Percentiles rank a stretch among this genome's conserved stretches.
Evolutionary conservation across 495 filamentous ascomycete species (phyloP).

Genomic region (Niebla homalea): DNA sequence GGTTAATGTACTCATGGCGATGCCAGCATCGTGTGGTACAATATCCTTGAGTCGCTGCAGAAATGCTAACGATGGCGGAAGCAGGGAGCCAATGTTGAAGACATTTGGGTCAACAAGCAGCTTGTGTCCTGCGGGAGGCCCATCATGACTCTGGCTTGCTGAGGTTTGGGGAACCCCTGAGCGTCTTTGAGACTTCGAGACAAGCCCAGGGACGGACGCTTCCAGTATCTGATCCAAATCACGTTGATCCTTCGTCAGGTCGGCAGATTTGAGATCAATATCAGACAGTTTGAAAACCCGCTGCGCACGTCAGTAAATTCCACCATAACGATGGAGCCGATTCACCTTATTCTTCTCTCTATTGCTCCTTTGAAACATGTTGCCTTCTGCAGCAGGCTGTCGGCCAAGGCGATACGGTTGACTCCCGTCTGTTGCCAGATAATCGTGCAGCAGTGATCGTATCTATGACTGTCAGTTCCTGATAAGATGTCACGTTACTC

Average conservation of each 20-base stretch:
- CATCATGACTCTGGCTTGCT: constrained; percentile 27
- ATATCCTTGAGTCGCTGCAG: constrained; percentile 82
- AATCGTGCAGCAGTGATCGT: constrained; percentile 86
- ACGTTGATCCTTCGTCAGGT: constrained; percentile 68
- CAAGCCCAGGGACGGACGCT: constrained; percentile 81
- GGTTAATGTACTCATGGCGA: constrained; percentile 75
- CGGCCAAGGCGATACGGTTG: constrained; percentile 34
- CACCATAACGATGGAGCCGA: neutral
- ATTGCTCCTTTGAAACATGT: constrained; percentile 44
- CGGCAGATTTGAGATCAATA: constrained; percentile 58
- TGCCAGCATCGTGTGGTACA: constrained; percentile 71
- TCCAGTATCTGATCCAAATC: constrained; percentile 83
- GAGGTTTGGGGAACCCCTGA: constrained; percentile 20
- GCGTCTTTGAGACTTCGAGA: constrained; percentile 57
- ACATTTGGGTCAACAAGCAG: constrained; percentile 88
- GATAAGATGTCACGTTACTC: neutral
- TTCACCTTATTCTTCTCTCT: constrained; percentile 55
- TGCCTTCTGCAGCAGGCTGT: constrained; percentile 34
- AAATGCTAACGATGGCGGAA: constrained; percentile 89
- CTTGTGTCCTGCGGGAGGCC: constrained; percentile 62
- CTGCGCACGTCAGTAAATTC: constrained; percentile 24
- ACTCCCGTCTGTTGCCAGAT: constrained; percentile 86
- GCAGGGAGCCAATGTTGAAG: constrained; percentile 90
- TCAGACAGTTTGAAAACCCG: constrained; percentile 85
- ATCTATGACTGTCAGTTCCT: constrained; percentile 49